These are phyloP conservation scores for Xylariaceae sp. DNA, from an alignment of 2,329 filamentous ascomycete genomes.

Conservation along the genomic window DNA sequence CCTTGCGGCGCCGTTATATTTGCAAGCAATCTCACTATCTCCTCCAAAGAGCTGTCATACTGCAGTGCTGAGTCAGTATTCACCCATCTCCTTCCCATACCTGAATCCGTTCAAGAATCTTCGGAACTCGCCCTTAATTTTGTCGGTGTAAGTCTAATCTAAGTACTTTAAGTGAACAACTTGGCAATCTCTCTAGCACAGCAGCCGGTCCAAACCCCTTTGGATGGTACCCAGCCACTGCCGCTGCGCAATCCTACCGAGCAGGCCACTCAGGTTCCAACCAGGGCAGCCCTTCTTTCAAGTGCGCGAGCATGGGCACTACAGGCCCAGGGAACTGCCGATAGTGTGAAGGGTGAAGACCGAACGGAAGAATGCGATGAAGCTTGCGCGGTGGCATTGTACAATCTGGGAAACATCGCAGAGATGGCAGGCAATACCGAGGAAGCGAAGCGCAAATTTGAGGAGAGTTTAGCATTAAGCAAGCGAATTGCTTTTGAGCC, in stretches of 20 bases:
- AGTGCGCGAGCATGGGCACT: constrained; percentile 74
- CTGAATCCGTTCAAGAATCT: too few relatives aligned
- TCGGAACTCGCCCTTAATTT: too few relatives aligned
- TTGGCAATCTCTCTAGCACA: constrained; percentile 70
- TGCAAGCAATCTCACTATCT: constrained; percentile 74
- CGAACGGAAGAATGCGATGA: constrained; percentile 77
- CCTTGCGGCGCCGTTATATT: constrained; percentile 78
- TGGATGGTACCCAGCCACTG: constrained; percentile 27
- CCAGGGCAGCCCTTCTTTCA: constrained; percentile 59
- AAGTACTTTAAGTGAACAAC: constrained; percentile 64
- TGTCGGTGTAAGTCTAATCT: too few relatives aligned
- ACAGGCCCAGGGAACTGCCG: constrained; percentile 67
- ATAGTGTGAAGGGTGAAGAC: constrained; percentile 59
- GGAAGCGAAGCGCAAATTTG: constrained; percentile 64
- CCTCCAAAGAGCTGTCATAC: constrained; percentile 66
- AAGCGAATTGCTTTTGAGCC: constrained; percentile 47
- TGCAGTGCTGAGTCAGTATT: constrained; percentile 66
- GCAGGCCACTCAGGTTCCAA: constrained; percentile 31
- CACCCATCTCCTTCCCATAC: too few relatives aligned
- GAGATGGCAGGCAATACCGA: constrained; percentile 64
- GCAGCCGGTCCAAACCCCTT: constrained; percentile 43
- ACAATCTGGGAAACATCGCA: constrained; percentile 81
- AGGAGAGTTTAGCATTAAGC: constrained; percentile 62
- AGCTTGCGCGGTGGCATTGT: constrained; percentile 77
- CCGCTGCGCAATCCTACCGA: constrained; percentile 19